phyloP scores from a whole-genome alignment of 768 basidiomycete species.

The Sistotremastrum suecicum region DNA sequence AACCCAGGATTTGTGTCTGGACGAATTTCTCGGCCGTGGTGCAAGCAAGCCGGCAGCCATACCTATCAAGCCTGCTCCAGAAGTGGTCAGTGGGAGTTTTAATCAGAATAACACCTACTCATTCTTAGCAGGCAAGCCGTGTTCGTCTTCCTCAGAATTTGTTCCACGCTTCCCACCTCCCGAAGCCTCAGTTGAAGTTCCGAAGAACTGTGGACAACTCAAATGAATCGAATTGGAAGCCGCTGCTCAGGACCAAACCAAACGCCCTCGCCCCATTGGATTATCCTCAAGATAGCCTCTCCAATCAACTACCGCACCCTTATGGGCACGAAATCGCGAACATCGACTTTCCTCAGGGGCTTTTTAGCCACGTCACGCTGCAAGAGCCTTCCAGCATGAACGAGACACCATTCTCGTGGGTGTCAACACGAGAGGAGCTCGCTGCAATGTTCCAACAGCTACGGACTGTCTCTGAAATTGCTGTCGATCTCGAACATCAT shows the following conservation, averaged over 20 bases:
- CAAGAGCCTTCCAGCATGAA: constrained; percentile 44
- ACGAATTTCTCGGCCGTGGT: constrained; percentile 51
- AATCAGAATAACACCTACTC: constrained; percentile 15
- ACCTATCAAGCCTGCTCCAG: constrained; percentile 30
- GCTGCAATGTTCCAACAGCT: constrained; percentile 53
- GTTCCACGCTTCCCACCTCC: constrained; percentile 59
- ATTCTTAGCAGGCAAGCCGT: constrained; percentile 20
- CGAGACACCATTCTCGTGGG: constrained; percentile 54
- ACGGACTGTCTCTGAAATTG: constrained; percentile 59
- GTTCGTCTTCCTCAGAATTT: constrained; percentile 45
- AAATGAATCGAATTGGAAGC: constrained; percentile 46
- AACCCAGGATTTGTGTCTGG: constrained; percentile 67
- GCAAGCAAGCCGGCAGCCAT: constrained; percentile 49
- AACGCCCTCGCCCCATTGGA: constrained; percentile 78
- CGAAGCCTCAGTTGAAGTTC: constrained; percentile 77
- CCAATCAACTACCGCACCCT: constrained; percentile 38
- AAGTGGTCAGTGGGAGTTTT: constrained; percentile 9
- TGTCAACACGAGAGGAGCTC: constrained; percentile 44
- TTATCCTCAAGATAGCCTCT: constrained; percentile 15
- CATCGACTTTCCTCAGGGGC: constrained; percentile 51
- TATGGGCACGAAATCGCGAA: constrained; percentile 80
- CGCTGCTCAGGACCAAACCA: constrained; percentile 60
- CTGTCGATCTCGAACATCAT: constrained; percentile 93
- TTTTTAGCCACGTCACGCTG: constrained; percentile 42
- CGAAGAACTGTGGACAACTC: constrained; percentile 42